Percentiles rank a stretch among this genome's conserved stretches.
Conservation (phyloP, 2,329 filamentous ascomycete species). For the Delphinella strobiligena region DNA sequence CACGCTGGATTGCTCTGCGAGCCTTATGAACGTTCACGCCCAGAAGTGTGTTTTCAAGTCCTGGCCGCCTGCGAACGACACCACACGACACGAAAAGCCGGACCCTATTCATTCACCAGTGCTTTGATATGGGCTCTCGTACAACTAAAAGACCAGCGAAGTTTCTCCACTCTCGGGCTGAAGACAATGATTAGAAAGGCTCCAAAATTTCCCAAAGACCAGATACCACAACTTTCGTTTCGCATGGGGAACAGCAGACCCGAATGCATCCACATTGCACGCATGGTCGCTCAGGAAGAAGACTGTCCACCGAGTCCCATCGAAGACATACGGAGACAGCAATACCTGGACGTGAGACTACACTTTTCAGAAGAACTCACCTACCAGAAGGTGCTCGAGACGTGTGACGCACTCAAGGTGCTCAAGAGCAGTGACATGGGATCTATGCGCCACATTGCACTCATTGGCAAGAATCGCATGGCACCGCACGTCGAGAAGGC, state of each 20-base stretch:
- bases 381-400: not conserved
- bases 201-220: not conserved
- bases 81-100: not conserved
- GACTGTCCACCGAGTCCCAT: not conserved
- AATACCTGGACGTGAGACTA: not conserved
- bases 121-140: constrained; percentile 4
- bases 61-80: constrained; percentile 4
- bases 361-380: not conserved
- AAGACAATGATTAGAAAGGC: not conserved
- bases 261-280: not conserved
- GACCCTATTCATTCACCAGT: constrained; percentile 3
- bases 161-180: not conserved
- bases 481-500: not conserved
- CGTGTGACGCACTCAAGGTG: not conserved
- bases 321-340: not conserved
- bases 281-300: not conserved
- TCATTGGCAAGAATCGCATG: not conserved
- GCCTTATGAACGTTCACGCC: not conserved
- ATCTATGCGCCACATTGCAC: not conserved
- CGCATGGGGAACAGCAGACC: not conserved
- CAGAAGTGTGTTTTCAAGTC: constrained; percentile 1
- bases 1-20: constrained; percentile 6
- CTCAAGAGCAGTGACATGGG: not conserved
- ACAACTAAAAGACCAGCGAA: not conserved
- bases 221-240: not conserved